These are phyloP conservation scores for Blastocystis sp. DNA, from an alignment of 352 stramenopile genomes.

Conservation along the genomic window DNA sequence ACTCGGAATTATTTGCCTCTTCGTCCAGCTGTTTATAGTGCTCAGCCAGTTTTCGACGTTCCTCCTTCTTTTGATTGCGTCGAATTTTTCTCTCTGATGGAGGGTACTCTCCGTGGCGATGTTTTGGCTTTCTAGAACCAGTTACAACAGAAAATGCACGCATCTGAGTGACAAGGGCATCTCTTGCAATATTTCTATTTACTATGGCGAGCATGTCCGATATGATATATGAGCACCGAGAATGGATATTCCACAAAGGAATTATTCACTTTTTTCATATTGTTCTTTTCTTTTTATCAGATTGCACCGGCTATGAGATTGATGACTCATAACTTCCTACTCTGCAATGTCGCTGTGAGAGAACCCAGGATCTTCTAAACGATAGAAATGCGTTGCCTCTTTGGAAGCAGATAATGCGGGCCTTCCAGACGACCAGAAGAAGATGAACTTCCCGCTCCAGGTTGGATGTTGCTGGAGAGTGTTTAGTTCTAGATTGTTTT, in stretches of 20 bases:
- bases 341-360: slow-evolving; percentile 73
- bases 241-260: background rate
- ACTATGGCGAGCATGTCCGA: background rate
- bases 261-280: background rate
- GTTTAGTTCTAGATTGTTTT: background rate
- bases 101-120: background rate
- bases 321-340: slow-evolving; percentile 82
- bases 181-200: background rate
- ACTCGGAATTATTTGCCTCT: background rate
- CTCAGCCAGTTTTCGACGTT: background rate
- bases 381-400: slow-evolving; percentile 51
- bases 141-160: background rate
- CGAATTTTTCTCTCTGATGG: slow-evolving; percentile 41
- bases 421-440: slow-evolving; percentile 72
- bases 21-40: slow-evolving; percentile 34
- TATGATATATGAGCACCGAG: background rate
- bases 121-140: background rate
- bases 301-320: slow-evolving; percentile 72
- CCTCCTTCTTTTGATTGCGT: background rate
- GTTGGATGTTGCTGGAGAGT: background rate
- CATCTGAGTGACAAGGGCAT: background rate
- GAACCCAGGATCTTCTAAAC: background rate
- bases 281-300: background rate
- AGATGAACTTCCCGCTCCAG: slow-evolving; percentile 31
- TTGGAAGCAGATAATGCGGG: slow-evolving; percentile 76